Base-by-base conservation (phyloP, 306 rosid genomes). In the Quercus glauca region DNA sequence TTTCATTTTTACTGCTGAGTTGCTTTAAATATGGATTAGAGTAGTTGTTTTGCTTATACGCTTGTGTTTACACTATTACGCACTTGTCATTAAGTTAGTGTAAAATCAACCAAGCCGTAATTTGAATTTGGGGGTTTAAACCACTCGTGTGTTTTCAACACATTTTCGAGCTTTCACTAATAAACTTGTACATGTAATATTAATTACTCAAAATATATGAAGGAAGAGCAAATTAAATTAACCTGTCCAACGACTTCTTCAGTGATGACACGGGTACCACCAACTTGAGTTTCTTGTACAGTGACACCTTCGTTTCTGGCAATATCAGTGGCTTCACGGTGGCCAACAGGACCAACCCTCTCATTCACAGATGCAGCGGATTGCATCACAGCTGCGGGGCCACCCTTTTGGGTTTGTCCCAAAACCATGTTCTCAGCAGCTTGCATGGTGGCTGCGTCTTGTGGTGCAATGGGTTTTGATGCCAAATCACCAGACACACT, bases 301-400 rank as follows among this genome's bases (percentile, higher is more conserved):
- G 81, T 26, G 19, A 85, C 74, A 2, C 94, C 97, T 71, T 89
- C 55, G n/a, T 88, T 59, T 18, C 25, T 77, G 1, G 84, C 91
- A 1, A 84, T 73, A 45, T 80, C 45, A 0, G 89, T 77, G 33
- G 73, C 61, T 5, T 86, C 89, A 0, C 1, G 19, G n/a, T 75
- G 85, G 55, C 76, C 49, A 0, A 81, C 85, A 0, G 86, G 68
- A 4, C 90, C 90, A 0, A 76, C 75, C 11, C 57, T 43, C 57
- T 73, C 9, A 71, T 94, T 94, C 18, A 78, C 1, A 0, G 81
- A 15, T 0, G 96, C 94, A 0, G 94, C 97, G 0, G 90, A 87
- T 81, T 90, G 90, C 94, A 92, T 94, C 11, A 89, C 91, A 0
- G 90, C 69, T 0, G 97, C 92, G 0, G 92, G 94, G 3, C 96